phyloP scores from a whole-genome alignment of 768 basidiomycete genomes.

The Pleurotus tuber-regium region DNA sequence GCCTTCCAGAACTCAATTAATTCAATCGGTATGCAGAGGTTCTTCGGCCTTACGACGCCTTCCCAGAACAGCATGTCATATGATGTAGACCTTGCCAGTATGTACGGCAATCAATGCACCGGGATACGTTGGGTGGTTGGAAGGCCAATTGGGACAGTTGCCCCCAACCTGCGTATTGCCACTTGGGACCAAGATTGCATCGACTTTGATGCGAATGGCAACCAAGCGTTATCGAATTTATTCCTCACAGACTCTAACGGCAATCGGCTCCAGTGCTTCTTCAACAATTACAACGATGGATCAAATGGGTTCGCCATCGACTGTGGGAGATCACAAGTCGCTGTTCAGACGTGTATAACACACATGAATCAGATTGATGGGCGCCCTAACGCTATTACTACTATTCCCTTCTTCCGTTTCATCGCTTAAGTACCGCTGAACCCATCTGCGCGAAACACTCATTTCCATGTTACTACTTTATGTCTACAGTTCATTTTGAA shows the following conservation, averaged over 20 bases:
- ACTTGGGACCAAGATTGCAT: constrained; percentile 4
- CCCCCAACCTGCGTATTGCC: neutral
- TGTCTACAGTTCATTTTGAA: too few species aligned
- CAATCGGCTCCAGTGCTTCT: neutral
- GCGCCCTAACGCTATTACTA: neutral
- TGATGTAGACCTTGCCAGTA: neutral
- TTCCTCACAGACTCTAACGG: neutral
- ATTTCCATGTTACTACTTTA: too few species aligned
- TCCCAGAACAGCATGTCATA: neutral
- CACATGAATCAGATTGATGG: constrained; percentile 4
- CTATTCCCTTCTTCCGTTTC: constrained; percentile 1
- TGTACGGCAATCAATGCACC: neutral
- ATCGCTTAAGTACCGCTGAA: too few species aligned
- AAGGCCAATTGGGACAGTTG: neutral
- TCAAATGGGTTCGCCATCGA: neutral
- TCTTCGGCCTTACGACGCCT: neutral
- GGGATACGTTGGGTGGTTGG: neutral
- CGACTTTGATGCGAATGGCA: neutral
- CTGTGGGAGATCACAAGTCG: neutral
- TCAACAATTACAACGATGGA: constrained; percentile 6
- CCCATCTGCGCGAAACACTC: too few species aligned
- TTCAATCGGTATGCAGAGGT: neutral
- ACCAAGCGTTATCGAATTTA: neutral
- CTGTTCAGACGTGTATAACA: neutral
- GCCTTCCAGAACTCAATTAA: neutral